Evolutionary conservation across 257 asterid genomes (phyloP), one percentile per base, ranked within the genome.

Genomic region (Ocimum tenuiflorum): DNA sequence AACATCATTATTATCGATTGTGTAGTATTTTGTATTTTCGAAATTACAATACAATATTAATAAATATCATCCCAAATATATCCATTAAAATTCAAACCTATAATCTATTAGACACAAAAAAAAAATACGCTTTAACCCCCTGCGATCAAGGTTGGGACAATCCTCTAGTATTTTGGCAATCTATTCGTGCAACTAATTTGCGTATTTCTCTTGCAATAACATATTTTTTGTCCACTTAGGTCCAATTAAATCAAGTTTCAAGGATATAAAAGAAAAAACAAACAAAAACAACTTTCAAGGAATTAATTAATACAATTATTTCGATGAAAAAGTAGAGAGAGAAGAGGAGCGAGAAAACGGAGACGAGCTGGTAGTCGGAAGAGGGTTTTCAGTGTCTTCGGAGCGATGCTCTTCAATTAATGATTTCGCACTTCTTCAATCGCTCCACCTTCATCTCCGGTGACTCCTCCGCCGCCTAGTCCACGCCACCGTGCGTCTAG

Each of bases 401-500:
- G 17, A 1, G 31, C 31, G 31, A 27, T 27, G 31, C 31, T 2
- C 43, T 69, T 61, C 70, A 54, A 56, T 69, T 74, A 45, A 65
- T 69, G 19, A 20, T 3, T 15, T 42, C 64, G 69, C 69, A 42
- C 65, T 60, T 64, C 46, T 65, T 48, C 74, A 29, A 36, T 39
- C 46, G 46, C 76, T 46, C 58, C 68, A 49, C 72, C 76, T 3
- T 27, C 74, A 5, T 69, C 63, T 49, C 68, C 67, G 62, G 75
- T 54, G 76, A 68, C 56, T 67, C 69, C 56, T 39, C 69, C 51
- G 54, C 65, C 58, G 24, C 22, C 49, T 52, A 52, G 8, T n/a
- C 15, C 8, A 8, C 29, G 22, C 6, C 69, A 7, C 48, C 14
- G 11, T 31, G 8, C 36, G 10, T 33, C 20, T 41, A 63, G 55